phyloP scores from a whole-genome alignment of 108 stramenopile species.

The Poteriospumella lacustris region DNA sequence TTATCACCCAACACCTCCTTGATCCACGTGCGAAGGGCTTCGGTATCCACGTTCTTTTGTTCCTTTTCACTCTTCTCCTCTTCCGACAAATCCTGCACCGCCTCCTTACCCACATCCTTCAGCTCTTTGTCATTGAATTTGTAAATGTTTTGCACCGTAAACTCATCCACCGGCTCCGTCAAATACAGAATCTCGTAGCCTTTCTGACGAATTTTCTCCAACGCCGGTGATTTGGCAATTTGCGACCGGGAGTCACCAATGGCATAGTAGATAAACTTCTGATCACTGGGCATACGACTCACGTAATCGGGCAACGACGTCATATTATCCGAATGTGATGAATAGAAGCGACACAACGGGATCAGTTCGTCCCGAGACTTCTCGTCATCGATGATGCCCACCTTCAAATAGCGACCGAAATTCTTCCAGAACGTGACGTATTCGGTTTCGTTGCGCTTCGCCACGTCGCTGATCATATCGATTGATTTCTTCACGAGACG shows the following conservation, averaged over 20 bases:
- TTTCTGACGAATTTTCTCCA: constrained; percentile 74
- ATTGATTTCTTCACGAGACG: constrained; percentile 88
- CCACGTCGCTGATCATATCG: constrained; percentile 83
- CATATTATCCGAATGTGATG: constrained; percentile 56
- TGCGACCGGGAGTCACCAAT: constrained; percentile 78
- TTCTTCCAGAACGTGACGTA: constrained; percentile 85
- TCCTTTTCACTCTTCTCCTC: constrained; percentile 76
- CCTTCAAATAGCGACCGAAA: constrained; percentile 94
- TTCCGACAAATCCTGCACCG: constrained; percentile 55
- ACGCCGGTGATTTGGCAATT: constrained; percentile 71
- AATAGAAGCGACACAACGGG: background rate
- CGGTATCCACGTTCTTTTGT: constrained; percentile 52
- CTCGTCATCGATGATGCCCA: constrained; percentile 27
- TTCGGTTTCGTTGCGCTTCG: constrained; percentile 64
- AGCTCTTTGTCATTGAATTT: constrained; percentile 65
- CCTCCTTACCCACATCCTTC: constrained; percentile 71
- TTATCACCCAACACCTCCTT: constrained; percentile 57
- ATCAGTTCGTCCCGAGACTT: background rate
- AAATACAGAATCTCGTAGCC: constrained; percentile 87
- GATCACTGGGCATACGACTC: constrained; percentile 75
- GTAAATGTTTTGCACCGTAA: constrained; percentile 78
- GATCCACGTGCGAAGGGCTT: constrained; percentile 69
- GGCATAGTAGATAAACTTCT: constrained; percentile 89
- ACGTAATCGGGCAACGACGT: constrained; percentile 79
- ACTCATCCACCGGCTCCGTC: constrained; percentile 92